phyloP scores from a whole-genome alignment of 1,284 basidiomycete species.

The Cystobasidium sp. region DNA sequence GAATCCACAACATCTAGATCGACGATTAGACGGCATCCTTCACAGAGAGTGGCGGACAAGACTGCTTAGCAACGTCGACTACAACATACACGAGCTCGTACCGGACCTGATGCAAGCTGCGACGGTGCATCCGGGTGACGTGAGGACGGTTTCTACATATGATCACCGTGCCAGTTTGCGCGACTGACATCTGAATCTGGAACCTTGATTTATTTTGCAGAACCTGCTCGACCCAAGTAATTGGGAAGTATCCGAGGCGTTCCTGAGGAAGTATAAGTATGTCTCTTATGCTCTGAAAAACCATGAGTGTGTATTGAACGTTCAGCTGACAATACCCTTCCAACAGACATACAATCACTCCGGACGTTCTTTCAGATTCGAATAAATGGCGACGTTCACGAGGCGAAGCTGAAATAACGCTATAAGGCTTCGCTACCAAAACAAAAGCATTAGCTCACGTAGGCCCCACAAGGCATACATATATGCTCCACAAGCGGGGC shows the following conservation, averaged over 20 bases:
- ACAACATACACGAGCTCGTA: conserved; percentile 28
- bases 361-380: conserved; percentile 9
- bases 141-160: neutral
- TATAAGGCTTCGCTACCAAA: conserved; percentile 5
- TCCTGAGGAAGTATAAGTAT: conserved; percentile 38
- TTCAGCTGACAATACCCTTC: neutral
- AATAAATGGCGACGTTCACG: conserved; percentile 38
- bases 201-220: neutral
- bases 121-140: conserved; percentile 23
- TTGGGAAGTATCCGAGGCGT: conserved; percentile 38
- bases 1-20: conserved; percentile 49
- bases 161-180: no score
- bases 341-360: conserved; percentile 17
- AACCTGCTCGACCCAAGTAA: conserved; percentile 30
- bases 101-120: conserved; percentile 25
- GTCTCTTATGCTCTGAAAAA: neutral
- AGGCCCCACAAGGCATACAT: no score
- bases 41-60: conserved; percentile 56
- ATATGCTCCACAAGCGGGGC: no score
- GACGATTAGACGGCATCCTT: conserved; percentile 67
- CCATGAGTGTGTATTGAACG: neutral
- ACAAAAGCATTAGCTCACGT: no score
- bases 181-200: no score
- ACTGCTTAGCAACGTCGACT: conserved; percentile 8
- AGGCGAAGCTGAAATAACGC: conserved; percentile 17